phyloP scores from a whole-genome alignment of 2,329 filamentous ascomycete species.

The Aquanectria penicillioides region DNA sequence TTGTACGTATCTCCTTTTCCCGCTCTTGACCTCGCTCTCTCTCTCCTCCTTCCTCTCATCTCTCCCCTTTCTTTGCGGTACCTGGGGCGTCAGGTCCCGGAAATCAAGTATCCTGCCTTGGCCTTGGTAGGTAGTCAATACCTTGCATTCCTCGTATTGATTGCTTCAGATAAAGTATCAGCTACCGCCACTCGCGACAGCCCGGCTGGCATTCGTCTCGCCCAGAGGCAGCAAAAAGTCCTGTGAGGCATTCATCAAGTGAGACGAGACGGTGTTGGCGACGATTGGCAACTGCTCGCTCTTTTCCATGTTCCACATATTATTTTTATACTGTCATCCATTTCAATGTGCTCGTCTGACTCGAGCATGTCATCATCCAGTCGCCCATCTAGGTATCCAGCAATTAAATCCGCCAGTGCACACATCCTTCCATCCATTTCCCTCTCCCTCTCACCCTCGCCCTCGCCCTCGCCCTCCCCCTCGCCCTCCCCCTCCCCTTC shows the following conservation, averaged over 20 bases:
- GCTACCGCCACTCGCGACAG: not conserved
- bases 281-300: not conserved
- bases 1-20: slow-evolving; percentile 9
- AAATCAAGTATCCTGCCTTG: not conserved
- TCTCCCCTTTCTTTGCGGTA: slow-evolving; percentile 4
- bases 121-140: slow-evolving; percentile 2
- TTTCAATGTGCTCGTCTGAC: not conserved
- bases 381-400: no score
- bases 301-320: not conserved
- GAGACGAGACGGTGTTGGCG: slow-evolving; percentile 1
- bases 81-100: not conserved
- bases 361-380: not conserved
- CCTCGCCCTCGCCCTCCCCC: no score
- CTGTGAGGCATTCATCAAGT: not conserved
- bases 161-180: slow-evolving; percentile 17
- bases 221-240: not conserved
- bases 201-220: not conserved
- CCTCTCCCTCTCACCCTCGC: no score
- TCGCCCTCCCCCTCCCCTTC: not conserved
- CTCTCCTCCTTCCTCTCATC: slow-evolving; percentile 1
- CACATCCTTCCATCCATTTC: slow-evolving; percentile 1
- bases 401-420: slow-evolving; percentile 8
- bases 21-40: not conserved
- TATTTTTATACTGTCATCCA: not conserved
- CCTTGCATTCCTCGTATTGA: slow-evolving; percentile 12